phyloP scores from a whole-genome alignment of 176 grass and related monocot genomes.

The Calamus simplicifolius region DNA sequence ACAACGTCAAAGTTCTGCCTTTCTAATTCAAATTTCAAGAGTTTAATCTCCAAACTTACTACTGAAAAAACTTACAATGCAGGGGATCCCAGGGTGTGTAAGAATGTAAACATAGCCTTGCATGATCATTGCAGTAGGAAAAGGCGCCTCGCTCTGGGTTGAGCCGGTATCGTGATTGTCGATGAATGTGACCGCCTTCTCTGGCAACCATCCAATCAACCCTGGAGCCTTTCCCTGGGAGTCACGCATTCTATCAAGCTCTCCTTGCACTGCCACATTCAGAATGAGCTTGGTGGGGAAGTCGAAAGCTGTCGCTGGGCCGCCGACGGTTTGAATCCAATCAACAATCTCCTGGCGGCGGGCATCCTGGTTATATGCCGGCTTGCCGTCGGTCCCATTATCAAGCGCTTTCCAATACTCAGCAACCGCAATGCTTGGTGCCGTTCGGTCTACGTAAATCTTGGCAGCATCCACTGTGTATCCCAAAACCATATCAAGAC shows the following conservation, averaged over 20 bases:
- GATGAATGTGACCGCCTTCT: slow-evolving; percentile 69
- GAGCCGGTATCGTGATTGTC: slow-evolving; percentile 90
- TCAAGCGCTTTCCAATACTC: slow-evolving; percentile 67
- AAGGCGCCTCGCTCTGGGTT: slow-evolving; percentile 66
- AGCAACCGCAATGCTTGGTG: slow-evolving; percentile 45
- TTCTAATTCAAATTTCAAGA: too few species aligned
- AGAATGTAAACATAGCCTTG: slow-evolving; percentile 94
- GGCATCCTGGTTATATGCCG: slow-evolving; percentile 27
- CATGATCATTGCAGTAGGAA: slow-evolving; percentile 77
- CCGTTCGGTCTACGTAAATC: slow-evolving; percentile 52
- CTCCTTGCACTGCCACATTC: slow-evolving; percentile 53
- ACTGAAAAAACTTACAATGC: slow-evolving; percentile 47
- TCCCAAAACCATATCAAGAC: slow-evolving; percentile 69
- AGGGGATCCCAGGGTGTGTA: slow-evolving; percentile 66
- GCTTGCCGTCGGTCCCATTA: slow-evolving; percentile 30
- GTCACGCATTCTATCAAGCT: slow-evolving; percentile 46
- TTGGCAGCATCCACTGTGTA: slow-evolving; percentile 56
- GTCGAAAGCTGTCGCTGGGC: slow-evolving; percentile 43
- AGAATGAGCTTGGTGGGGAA: slow-evolving; percentile 77
- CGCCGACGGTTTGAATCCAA: slow-evolving; percentile 43
- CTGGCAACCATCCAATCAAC: slow-evolving; percentile 57
- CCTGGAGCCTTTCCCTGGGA: slow-evolving; percentile 51
- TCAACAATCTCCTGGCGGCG: slow-evolving; percentile 70
- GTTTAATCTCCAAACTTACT: too few species aligned
- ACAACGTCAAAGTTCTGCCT: too few species aligned